phyloP scores from a whole-genome alignment of 257 asterid species.

The Primulina tabacum region DNA sequence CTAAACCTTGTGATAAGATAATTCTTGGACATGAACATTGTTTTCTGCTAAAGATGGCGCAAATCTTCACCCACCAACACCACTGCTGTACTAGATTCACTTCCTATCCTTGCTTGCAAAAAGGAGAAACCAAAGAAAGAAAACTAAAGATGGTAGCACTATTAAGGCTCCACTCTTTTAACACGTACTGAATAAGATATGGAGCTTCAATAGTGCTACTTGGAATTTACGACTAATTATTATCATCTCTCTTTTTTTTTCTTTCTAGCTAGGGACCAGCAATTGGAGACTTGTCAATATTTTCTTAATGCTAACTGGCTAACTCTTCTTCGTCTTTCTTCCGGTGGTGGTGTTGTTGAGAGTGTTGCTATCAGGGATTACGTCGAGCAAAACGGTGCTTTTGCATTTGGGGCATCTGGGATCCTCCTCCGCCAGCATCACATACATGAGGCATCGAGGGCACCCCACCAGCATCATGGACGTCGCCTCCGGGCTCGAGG shows the following conservation, averaged over 20 bases:
- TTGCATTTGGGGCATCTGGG: slow-evolving; percentile 57
- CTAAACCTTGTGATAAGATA: not conserved
- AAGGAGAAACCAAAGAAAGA: not conserved
- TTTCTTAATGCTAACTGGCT: not conserved
- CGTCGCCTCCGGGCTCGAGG: slow-evolving; percentile 40
- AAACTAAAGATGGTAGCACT: slow-evolving; percentile 24
- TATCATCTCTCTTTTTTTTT: not conserved
- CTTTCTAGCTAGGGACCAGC: not conserved
- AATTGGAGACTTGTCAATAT: not conserved
- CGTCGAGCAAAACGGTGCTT: slow-evolving; percentile 45
- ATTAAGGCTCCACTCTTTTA: slow-evolving; percentile 39
- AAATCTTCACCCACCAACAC: slow-evolving; percentile 1
- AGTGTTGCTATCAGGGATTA: slow-evolving; percentile 19
- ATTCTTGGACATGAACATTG: not conserved
- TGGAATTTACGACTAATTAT: not conserved
- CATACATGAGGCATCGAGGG: slow-evolving; percentile 50
- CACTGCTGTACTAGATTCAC: slow-evolving; percentile 4
- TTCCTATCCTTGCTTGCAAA: not conserved
- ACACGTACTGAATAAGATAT: slow-evolving; percentile 22
- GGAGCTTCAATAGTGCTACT: slow-evolving; percentile 39
- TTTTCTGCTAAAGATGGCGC: not conserved
- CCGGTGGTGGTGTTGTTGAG: not conserved
- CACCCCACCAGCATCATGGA: slow-evolving; percentile 43
- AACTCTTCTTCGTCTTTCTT: slow-evolving; percentile 23
- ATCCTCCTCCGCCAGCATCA: slow-evolving; percentile 44